Evolutionary conservation across 129 eudicot species (phyloP).

Genomic region (carrot (Daucus carota)): DNA sequence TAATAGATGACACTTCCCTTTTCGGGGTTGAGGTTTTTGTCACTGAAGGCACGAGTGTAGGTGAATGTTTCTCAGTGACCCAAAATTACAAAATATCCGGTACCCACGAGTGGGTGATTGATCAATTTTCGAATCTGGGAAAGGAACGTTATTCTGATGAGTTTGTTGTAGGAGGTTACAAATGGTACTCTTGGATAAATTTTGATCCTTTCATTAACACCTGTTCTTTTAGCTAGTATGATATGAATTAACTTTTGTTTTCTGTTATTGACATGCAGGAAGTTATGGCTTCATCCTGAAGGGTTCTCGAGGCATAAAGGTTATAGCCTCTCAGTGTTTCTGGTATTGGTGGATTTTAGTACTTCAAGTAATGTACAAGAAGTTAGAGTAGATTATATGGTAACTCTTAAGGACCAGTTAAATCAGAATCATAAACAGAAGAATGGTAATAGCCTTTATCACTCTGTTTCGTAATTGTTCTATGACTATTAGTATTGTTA

Average conservation of each 20-base stretch:
- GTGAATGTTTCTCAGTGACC: neutral
- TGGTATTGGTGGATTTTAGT: neutral
- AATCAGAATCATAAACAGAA: neutral
- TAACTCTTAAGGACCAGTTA: neutral
- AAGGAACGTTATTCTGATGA: neutral
- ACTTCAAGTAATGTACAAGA: no score
- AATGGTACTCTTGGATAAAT: neutral
- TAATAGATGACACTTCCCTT: neutral
- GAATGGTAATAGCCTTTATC: neutral
- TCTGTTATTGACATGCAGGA: neutral
- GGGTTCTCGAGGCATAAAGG: neutral
- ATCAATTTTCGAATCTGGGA: neutral
- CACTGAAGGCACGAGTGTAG: neutral
- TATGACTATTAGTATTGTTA: no score
- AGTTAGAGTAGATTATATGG: neutral
- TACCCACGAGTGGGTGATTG: neutral
- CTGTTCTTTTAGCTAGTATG: neutral
- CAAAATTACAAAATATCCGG: neutral
- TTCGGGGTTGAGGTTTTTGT: conserved; percentile 11
- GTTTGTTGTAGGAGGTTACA: neutral
- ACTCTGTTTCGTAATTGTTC: no score
- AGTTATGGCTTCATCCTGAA: neutral
- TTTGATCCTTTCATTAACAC: neutral
- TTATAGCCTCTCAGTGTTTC: neutral
- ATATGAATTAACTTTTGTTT: no score